A percentile compares a stretch with the other conserved stretches of the same genome.
phyloP scores from a whole-genome alignment of 352 stramenopile genomes.

The Albugo laibachii region DNA sequence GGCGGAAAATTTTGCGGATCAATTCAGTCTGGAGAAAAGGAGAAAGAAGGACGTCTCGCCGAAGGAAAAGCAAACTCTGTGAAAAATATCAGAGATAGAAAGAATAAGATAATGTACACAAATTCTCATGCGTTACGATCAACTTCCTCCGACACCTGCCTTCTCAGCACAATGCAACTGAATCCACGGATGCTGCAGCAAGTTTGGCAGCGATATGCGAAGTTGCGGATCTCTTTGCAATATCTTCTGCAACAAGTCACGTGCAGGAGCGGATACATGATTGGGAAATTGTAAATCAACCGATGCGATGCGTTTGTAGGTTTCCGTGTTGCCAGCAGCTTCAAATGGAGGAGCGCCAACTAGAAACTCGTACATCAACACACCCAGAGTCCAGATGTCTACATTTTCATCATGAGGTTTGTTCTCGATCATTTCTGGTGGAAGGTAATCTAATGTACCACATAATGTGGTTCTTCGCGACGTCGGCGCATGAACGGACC shows the following conservation, averaged over 20 bases:
- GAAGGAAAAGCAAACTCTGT: too few species aligned
- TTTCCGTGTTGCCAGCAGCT: constrained; percentile 87
- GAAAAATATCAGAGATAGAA: too few species aligned
- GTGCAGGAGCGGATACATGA: constrained; percentile 81
- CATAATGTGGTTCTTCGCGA: constrained; percentile 95
- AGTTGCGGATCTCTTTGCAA: constrained; percentile 91
- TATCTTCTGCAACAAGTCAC: constrained; percentile 87
- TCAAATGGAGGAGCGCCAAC: constrained; percentile 96
- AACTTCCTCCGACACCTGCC: too few species aligned
- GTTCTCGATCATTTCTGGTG: constrained; percentile 99
- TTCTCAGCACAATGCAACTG: too few species aligned
- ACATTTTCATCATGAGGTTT: constrained; percentile 91
- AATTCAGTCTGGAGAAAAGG: constrained; percentile 29
- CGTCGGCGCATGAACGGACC: constrained; percentile 96
- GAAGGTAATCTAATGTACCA: constrained; percentile 97
- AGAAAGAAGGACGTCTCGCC: too few species aligned
- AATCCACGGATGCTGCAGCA: constrained; percentile 94
- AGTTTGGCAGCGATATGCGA: constrained; percentile 81
- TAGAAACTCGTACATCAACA: constrained; percentile 98
- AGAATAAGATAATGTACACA: too few species aligned
- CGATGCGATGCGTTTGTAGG: constrained; percentile 92
- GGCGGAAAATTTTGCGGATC: constrained; percentile 43
- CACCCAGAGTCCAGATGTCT: constrained; percentile 97
- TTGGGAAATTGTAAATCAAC: constrained; percentile 93
- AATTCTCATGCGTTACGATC: too few species aligned